phyloP scores from a whole-genome alignment of 306 rosid genomes.

The Cucurbita moschata region DNA sequence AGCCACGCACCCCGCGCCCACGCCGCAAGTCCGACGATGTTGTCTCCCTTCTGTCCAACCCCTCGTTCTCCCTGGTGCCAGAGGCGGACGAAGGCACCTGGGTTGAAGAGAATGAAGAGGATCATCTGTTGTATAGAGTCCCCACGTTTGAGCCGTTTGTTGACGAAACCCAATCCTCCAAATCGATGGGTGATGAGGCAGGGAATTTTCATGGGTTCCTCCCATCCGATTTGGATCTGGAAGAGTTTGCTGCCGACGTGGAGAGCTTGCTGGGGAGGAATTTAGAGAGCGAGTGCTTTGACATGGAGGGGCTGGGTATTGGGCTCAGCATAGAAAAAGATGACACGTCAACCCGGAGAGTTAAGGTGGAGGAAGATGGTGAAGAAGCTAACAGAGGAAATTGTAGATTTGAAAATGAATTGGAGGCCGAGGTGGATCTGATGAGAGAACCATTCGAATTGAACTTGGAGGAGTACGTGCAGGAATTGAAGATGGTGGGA shows the following conservation, averaged over 20 bases:
- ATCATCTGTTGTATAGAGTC: constrained; percentile 50
- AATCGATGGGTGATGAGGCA: not conserved
- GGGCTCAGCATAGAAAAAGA: not conserved
- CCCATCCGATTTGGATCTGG: constrained; percentile 56
- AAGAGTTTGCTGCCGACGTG: constrained; percentile 75
- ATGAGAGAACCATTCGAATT: constrained; percentile 48
- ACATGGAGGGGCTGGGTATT: constrained; percentile 69
- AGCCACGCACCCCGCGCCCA: constrained; percentile 61
- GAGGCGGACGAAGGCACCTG: constrained; percentile 40
- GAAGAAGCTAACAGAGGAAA: not conserved
- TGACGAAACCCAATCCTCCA: not conserved
- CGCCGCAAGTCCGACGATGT: not conserved
- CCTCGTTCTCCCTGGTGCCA: constrained; percentile 48
- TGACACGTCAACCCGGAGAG: not conserved
- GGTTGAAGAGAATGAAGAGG: constrained; percentile 36
- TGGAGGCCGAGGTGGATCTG: constrained; percentile 22
- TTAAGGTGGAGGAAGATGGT: constrained; percentile 18
- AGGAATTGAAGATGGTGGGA: not conserved
- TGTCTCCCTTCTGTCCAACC: not conserved
- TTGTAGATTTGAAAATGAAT: not conserved
- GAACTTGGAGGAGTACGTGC: constrained; percentile 36
- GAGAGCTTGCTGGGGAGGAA: constrained; percentile 70
- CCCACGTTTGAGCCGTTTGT: constrained; percentile 28
- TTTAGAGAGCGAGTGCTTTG: constrained; percentile 53
- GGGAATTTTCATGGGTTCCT: constrained; percentile 32